A percentile compares a stretch with the other conserved stretches of the same genome.
Evolutionary conservation across 2,329 filamentous ascomycete species (phyloP).

Genomic region (Talaromyces sp.): DNA sequence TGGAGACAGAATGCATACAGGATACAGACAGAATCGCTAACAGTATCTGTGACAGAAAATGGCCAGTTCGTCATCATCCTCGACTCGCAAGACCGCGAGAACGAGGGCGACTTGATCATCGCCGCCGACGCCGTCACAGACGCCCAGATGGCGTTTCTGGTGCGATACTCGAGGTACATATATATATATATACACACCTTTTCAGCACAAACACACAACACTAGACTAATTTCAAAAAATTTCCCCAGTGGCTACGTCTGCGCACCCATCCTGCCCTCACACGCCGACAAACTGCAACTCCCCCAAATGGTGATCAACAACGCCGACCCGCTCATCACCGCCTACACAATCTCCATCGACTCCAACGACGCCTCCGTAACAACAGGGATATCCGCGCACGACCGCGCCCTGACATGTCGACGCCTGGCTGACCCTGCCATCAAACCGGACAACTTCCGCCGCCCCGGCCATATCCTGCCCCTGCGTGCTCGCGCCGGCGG

Average conservation of each 20-base stretch:
- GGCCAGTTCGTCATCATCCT: conserved; percentile 95
- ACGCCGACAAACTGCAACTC: conserved; percentile 67
- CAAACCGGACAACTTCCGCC: conserved; percentile 60
- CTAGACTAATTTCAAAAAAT: neutral
- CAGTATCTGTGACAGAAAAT: conserved; percentile 51
- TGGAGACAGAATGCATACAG: neutral
- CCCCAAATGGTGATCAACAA: conserved; percentile 87
- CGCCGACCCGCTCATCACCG: conserved; percentile 78
- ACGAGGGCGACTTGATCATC: conserved; percentile 97
- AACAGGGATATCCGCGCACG: conserved; percentile 86
- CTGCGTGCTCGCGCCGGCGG: conserved; percentile 75
- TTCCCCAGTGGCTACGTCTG: conserved; percentile 77
- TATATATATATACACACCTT: conserved; percentile 15
- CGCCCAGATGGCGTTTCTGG: conserved; percentile 91
- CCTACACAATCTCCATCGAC: conserved; percentile 90
- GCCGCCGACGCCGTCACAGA: conserved; percentile 79
- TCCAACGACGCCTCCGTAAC: conserved; percentile 66
- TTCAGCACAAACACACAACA: neutral
- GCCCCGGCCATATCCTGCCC: conserved; percentile 88
- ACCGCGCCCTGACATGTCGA: conserved; percentile 77
- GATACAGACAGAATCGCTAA: neutral
- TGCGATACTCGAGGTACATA: conserved; percentile 68
- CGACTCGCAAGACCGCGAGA: conserved; percentile 87
- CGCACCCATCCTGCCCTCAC: conserved; percentile 69
- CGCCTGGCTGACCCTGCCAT: conserved; percentile 65